A percentile compares a stretch with the other conserved stretches of the same genome.
Evolutionary conservation across 73 alveolate species (phyloP).

Genomic region (Paramecium pentaurelia): DNA sequence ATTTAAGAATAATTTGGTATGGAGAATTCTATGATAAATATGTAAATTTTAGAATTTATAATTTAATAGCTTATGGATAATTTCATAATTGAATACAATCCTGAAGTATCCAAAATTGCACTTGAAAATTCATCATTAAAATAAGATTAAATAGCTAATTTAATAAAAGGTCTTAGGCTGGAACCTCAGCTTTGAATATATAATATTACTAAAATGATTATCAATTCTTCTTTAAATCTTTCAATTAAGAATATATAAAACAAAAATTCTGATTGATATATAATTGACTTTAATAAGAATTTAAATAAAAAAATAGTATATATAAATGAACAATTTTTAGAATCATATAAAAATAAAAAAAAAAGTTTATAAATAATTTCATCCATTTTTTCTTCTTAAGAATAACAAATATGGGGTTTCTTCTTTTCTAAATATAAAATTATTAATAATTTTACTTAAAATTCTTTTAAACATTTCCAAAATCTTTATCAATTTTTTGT

Average conservation of each 20-base stretch:
- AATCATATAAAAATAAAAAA: neutral
- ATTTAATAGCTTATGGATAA: neutral
- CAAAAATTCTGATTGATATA: neutral
- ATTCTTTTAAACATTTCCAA: neutral
- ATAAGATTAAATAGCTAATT: neutral
- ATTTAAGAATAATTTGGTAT: constrained; percentile 3
- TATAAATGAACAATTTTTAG: neutral
- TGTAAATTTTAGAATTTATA: neutral
- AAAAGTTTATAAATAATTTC: neutral
- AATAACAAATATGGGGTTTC: constrained; percentile 23
- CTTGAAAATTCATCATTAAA: neutral
- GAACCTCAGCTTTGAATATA: neutral
- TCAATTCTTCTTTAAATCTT: neutral
- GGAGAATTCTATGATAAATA: constrained; percentile 10
- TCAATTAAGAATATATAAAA: too few relatives aligned
- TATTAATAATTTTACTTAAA: neutral
- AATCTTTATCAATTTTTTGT: neutral
- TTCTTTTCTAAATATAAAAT: neutral
- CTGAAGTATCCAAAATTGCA: neutral
- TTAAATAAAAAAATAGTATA: too few relatives aligned
- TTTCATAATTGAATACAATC: neutral
- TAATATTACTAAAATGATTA: neutral
- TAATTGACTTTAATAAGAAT: neutral
- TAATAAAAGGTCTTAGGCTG: neutral
- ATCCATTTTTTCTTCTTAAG: neutral